Conservation (phyloP, 2,329 filamentous ascomycete genomes). For the Fusarium robinianum region DNA sequence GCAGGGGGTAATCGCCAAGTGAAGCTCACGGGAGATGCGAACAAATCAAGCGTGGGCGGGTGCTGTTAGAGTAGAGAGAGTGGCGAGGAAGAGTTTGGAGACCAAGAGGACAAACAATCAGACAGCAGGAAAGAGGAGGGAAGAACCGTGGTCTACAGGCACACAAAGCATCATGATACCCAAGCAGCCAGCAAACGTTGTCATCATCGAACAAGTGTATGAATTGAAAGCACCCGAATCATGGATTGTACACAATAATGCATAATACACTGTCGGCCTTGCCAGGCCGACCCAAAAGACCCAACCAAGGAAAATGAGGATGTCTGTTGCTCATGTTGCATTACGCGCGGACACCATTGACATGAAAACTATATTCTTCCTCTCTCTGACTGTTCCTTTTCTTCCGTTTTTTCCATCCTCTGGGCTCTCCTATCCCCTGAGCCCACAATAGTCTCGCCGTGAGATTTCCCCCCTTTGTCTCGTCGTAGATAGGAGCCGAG, state of each 20-base stretch:
- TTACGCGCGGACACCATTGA: constrained; percentile 36
- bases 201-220: constrained; percentile 34
- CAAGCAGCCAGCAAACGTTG: constrained; percentile 31
- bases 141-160: constrained; percentile 23
- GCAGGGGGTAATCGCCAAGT: constrained; percentile 54
- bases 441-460: constrained; percentile 26
- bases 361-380: constrained; percentile 28
- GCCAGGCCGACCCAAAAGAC: constrained; percentile 22
- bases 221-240: constrained; percentile 32
- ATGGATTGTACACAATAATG: constrained; percentile 42
- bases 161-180: constrained; percentile 41
- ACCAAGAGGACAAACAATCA: background rate
- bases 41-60: constrained; percentile 47
- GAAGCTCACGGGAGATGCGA: constrained; percentile 50
- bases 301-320: constrained; percentile 24
- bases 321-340: constrained; percentile 38
- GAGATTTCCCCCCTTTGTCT: constrained; percentile 30
- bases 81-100: no score
- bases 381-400: constrained; percentile 27
- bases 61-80: constrained; percentile 50
- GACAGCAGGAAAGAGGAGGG: constrained; percentile 8
- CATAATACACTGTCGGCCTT: constrained; percentile 37
- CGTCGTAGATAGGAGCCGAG: constrained; percentile 22
- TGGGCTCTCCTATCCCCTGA: constrained; percentile 31
- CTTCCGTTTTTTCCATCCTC: constrained; percentile 21